Conservation (phyloP, 805 yeast species). For the Cyberlindnera lachancei region DNA sequence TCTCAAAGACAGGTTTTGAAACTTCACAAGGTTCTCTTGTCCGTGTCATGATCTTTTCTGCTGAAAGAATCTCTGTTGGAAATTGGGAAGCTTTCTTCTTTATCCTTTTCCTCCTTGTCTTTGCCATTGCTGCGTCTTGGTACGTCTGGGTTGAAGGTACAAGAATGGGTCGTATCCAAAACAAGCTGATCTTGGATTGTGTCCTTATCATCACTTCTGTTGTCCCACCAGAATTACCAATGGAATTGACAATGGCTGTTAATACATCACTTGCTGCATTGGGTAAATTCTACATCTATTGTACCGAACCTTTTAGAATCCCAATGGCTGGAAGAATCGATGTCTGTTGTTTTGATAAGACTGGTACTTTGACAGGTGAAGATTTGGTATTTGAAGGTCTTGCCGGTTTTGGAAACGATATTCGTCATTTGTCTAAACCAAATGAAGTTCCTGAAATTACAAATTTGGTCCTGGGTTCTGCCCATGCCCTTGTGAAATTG, state of each 20-base stretch:
- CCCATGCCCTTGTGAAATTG: conserved; percentile 88
- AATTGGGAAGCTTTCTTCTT: conserved; percentile 91
- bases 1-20: conserved; percentile 94
- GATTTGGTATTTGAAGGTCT: conserved; percentile 94
- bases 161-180: conserved; percentile 88
- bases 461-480: conserved; percentile 76
- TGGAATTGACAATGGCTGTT: conserved; percentile 98
- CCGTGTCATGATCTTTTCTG: conserved; percentile 94
- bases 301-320: conserved; percentile 97
- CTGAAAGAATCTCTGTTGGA: conserved; percentile 94
- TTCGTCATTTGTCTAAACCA: conserved; percentile 44
- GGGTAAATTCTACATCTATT: conserved; percentile 80
- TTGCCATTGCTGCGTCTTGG: conserved; percentile 94
- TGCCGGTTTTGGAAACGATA: conserved; percentile 64
- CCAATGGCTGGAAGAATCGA: conserved; percentile 97
- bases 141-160: conserved; percentile 99
- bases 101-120: conserved; percentile 78
- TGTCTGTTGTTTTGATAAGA: conserved; percentile 97
- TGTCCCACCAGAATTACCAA: conserved; percentile 97
- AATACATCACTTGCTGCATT: conserved; percentile 85
- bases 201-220: conserved; percentile 93
- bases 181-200: conserved; percentile 91
- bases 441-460: conserved; percentile 66
- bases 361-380: conserved; percentile 97
- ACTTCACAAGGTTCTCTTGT: conserved; percentile 97